A percentile compares a stretch with the other conserved stretches of the same genome.
Evolutionary conservation across 2,329 filamentous ascomycete species (phyloP).

Genomic region (Aspergillus candidus): DNA sequence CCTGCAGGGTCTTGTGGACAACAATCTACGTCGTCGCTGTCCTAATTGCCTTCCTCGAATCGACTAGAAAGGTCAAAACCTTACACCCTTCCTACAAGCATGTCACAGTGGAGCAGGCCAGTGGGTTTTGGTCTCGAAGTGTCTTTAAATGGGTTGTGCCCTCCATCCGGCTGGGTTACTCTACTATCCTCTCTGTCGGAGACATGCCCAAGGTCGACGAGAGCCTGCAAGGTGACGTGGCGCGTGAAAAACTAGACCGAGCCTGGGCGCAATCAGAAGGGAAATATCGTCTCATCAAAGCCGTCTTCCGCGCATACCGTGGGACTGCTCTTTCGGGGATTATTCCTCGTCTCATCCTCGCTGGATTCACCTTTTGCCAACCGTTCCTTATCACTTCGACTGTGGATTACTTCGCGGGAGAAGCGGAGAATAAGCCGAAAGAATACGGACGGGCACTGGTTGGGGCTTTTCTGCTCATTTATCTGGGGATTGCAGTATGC

Average conservation of each 20-base stretch:
- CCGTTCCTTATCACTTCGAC: slow-evolving; percentile 25
- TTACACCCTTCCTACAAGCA: slow-evolving; percentile 13
- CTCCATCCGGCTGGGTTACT: slow-evolving; percentile 41
- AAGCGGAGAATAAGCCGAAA: slow-evolving; percentile 5
- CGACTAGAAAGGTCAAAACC: slow-evolving; percentile 33
- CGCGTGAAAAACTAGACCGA: neutral
- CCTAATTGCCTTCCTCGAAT: slow-evolving; percentile 32
- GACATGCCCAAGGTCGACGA: slow-evolving; percentile 37
- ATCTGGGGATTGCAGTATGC: slow-evolving; percentile 25
- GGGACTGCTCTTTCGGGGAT: slow-evolving; percentile 15
- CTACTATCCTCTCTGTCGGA: slow-evolving; percentile 33
- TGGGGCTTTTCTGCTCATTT: slow-evolving; percentile 28
- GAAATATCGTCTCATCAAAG: neutral
- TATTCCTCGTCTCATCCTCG: slow-evolving; percentile 13
- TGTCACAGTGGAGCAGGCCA: slow-evolving; percentile 39
- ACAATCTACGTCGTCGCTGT: slow-evolving; percentile 36
- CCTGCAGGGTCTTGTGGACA: slow-evolving; percentile 8
- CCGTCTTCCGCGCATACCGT: slow-evolving; percentile 1
- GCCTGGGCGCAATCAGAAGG: neutral
- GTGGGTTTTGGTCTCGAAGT: slow-evolving; percentile 39
- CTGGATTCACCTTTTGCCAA: slow-evolving; percentile 22
- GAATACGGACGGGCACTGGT: slow-evolving; percentile 24
- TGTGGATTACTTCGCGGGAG: slow-evolving; percentile 14
- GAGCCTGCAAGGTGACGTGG: neutral
- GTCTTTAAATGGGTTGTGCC: slow-evolving; percentile 47